phyloP scores from a whole-genome alignment of 2,329 filamentous ascomycete species.

The Pyrenophora graminea region DNA sequence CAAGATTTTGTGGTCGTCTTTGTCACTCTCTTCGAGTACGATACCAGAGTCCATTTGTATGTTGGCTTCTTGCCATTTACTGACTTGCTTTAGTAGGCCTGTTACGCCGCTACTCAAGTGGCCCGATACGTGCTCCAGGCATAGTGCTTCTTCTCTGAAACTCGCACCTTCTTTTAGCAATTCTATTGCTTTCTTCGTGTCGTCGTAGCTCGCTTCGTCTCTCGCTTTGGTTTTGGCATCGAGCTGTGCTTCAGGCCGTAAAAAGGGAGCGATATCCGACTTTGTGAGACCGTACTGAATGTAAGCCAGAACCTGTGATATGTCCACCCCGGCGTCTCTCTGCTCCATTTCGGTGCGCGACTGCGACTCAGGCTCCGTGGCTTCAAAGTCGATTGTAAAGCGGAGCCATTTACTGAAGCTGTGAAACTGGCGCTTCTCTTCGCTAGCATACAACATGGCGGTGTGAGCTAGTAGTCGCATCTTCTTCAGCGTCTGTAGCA shows the following conservation, averaged over 20 bases:
- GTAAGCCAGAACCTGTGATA: slow-evolving; percentile 73
- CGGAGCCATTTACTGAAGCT: slow-evolving; percentile 84
- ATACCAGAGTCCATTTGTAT: slow-evolving; percentile 71
- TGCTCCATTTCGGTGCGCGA: slow-evolving; percentile 73
- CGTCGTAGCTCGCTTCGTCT: slow-evolving; percentile 30
- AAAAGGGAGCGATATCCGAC: slow-evolving; percentile 68
- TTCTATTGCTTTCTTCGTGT: slow-evolving; percentile 41
- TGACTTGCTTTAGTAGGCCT: slow-evolving; percentile 45
- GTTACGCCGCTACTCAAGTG: slow-evolving; percentile 41
- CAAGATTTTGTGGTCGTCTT: slow-evolving; percentile 32
- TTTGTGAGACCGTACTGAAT: slow-evolving; percentile 71
- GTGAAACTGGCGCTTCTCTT: slow-evolving; percentile 76
- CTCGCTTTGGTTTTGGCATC: slow-evolving; percentile 5
- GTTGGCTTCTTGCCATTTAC: slow-evolving; percentile 53
- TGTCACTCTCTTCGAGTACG: slow-evolving; percentile 49
- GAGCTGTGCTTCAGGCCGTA: slow-evolving; percentile 50
- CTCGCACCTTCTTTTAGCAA: slow-evolving; percentile 52
- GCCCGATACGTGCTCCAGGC: slow-evolving; percentile 47
- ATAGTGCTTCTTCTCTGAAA: slow-evolving; percentile 40
- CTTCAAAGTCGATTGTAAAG: slow-evolving; percentile 78
- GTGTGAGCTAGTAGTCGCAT: slow-evolving; percentile 77
- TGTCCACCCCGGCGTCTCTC: slow-evolving; percentile 76
- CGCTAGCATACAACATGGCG: slow-evolving; percentile 70
- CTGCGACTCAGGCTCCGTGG: slow-evolving; percentile 63
- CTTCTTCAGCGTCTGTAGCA: slow-evolving; percentile 71